Evolutionary conservation across 2,329 filamentous ascomycete genomes (phyloP).

Genomic region (Tolypocladium amazonense): DNA sequence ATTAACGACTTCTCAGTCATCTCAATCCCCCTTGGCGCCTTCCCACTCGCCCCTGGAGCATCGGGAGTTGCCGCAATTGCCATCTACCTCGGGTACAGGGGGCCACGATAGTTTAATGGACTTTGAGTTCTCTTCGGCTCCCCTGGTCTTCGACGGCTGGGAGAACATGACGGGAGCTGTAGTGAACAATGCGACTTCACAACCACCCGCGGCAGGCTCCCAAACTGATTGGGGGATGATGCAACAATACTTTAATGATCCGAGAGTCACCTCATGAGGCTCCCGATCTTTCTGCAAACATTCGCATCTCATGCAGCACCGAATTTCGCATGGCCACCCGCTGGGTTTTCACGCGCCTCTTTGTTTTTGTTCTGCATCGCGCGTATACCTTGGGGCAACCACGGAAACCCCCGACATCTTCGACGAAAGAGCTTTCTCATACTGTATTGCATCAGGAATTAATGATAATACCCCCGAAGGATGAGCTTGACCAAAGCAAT

Average conservation of each 20-base stretch:
- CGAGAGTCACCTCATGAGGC: conserved; percentile 16
- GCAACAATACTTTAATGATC: conserved; percentile 22
- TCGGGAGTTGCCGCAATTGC: conserved; percentile 23
- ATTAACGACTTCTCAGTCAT: conserved; percentile 13
- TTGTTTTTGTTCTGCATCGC: background rate
- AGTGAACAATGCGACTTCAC: conserved; percentile 14
- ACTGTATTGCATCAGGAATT: conserved; percentile 10
- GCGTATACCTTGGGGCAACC: background rate
- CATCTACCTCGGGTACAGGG: conserved; percentile 12
- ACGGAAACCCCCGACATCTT: background rate
- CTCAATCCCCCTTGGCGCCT: conserved; percentile 16
- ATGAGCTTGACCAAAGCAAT: background rate
- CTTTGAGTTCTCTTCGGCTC: conserved; percentile 29
- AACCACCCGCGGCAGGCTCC: conserved; percentile 9
- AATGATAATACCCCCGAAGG: conserved; percentile 20
- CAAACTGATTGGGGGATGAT: conserved; percentile 21
- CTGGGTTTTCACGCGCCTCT: background rate
- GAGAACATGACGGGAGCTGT: conserved; percentile 25
- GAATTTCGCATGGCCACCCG: background rate
- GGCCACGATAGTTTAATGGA: conserved; percentile 26
- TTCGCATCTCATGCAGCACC: background rate
- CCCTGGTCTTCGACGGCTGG: conserved; percentile 30
- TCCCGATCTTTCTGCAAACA: background rate
- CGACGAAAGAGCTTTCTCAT: background rate
- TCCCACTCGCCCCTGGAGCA: conserved; percentile 22